Evolutionary conservation across 768 basidiomycete species (phyloP).

Genomic region (Mycena galopus): DNA sequence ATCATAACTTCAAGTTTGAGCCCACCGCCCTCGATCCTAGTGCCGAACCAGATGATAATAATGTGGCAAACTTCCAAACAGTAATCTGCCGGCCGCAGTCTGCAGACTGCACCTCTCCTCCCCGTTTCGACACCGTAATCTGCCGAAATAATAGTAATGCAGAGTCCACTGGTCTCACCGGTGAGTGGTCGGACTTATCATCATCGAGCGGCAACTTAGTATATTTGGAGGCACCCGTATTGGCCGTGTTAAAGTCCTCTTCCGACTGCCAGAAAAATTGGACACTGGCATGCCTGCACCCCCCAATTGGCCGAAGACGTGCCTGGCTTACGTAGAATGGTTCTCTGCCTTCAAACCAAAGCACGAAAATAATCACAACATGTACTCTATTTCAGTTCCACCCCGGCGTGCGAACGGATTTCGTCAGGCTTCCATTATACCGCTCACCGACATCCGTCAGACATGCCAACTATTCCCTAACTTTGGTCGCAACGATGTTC

Average conservation of each 20-base stretch:
- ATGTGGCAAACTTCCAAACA: not conserved
- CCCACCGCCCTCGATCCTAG: conserved; percentile 36
- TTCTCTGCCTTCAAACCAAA: not conserved
- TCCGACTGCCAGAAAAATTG: not conserved
- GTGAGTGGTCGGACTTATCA: too few species aligned
- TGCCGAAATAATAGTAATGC: conserved; percentile 33
- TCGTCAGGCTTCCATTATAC: conserved; percentile 41
- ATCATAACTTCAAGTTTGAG: conserved; percentile 41
- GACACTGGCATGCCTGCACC: not conserved
- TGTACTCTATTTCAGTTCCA: conserved; percentile 20
- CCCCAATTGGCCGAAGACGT: conserved; percentile 33
- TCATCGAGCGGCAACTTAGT: too few species aligned
- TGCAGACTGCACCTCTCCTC: conserved; percentile 1
- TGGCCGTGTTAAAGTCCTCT: conserved; percentile 7
- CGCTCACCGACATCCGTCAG: conserved; percentile 46
- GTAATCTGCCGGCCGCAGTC: not conserved
- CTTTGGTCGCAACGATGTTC: conserved; percentile 17
- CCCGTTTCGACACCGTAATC: conserved; percentile 45
- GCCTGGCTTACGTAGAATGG: conserved; percentile 10
- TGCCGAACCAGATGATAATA: conserved; percentile 22
- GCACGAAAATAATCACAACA: conserved; percentile 32
- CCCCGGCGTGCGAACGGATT: not conserved
- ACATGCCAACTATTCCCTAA: conserved; percentile 50
- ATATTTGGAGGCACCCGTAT: not conserved
- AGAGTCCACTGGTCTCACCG: conserved; percentile 39